These are phyloP conservation scores for Leccinellum rugosiceps DNA, from an alignment of 768 basidiomycete genomes.

Conservation along the genomic window DNA sequence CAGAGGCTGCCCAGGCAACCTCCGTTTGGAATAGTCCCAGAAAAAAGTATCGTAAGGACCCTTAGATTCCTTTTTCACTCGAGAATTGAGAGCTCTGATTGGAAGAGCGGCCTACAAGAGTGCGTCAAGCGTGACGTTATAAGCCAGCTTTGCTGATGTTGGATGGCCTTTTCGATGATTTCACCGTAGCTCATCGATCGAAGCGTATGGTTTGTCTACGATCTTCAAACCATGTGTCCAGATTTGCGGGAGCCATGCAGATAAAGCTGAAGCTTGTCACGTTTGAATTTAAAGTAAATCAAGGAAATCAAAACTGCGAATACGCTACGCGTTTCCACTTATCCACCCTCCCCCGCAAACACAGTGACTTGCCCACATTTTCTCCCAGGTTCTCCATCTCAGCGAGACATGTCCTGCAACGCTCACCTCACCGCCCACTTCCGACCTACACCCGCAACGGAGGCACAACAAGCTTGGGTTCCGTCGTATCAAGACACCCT, in stretches of 20 bases:
- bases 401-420: constrained; percentile 35
- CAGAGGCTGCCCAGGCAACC: no score
- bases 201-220: constrained; percentile 56
- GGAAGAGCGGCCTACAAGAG: no score
- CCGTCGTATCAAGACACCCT: constrained; percentile 45
- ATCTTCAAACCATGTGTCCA: constrained; percentile 25
- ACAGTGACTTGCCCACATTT: constrained; percentile 55
- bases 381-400: constrained; percentile 64
- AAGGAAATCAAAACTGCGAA: not conserved
- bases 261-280: not conserved
- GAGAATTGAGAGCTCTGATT: no score
- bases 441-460: constrained; percentile 60
- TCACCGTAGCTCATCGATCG: constrained; percentile 38
- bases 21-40: no score
- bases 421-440: constrained; percentile 35
- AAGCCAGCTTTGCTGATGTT: no score
- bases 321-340: constrained; percentile 13
- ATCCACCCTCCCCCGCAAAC: constrained; percentile 72
- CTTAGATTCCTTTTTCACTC: no score
- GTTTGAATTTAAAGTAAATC: not conserved
- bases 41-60: no score
- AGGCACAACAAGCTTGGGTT: constrained; percentile 46
- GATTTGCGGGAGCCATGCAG: not conserved
- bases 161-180: no score
- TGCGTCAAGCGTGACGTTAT: no score